A percentile compares a stretch with the other conserved stretches of the same genome.
These are phyloP conservation scores for Candolleomyces eurysporus DNA, from an alignment of 768 basidiomycete species.

Conservation along the genomic window DNA sequence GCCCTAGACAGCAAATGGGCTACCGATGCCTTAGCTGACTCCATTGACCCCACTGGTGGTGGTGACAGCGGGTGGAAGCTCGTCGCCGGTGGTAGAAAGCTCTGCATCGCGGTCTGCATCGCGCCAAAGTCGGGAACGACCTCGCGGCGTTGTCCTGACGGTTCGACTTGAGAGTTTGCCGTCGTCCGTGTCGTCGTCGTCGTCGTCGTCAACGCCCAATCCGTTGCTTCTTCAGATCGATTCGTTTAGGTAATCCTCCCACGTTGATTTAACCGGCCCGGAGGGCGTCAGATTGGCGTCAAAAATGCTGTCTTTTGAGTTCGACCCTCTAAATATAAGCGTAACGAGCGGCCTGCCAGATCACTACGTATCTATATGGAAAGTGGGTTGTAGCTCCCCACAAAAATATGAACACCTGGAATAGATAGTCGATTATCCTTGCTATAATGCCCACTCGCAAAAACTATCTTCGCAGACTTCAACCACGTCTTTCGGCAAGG, in stretches of 20 bases:
- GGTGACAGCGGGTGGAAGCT: constrained; percentile 8
- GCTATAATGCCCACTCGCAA: too few relatives aligned
- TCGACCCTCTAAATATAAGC: too few relatives aligned
- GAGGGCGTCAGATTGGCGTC: too few relatives aligned
- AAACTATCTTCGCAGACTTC: too few relatives aligned
- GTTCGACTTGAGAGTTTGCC: not conserved
- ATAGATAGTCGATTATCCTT: too few relatives aligned
- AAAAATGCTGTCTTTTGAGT: too few relatives aligned
- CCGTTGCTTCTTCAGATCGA: not conserved
- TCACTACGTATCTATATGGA: too few relatives aligned
- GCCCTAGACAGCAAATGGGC: constrained; percentile 65
- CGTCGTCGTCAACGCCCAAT: constrained; percentile 1
- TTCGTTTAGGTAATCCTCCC: not conserved
- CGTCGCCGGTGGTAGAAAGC: constrained; percentile 21
- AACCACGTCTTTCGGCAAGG: too few relatives aligned
- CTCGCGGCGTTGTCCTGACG: constrained; percentile 3
- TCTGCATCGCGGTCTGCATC: constrained; percentile 18
- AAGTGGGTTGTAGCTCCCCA: too few relatives aligned
- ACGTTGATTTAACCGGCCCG: not conserved
- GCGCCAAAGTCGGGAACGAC: constrained; percentile 7
- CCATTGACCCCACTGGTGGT: constrained; percentile 23
- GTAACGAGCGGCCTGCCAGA: too few relatives aligned
- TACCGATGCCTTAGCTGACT: constrained; percentile 62
- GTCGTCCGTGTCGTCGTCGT: constrained; percentile 4
- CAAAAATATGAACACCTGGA: too few relatives aligned